Evolutionary conservation across 345 rosid species (phyloP), one percentile per base, ranked within the genome.

Genomic region (Erucastrum elatum): DNA sequence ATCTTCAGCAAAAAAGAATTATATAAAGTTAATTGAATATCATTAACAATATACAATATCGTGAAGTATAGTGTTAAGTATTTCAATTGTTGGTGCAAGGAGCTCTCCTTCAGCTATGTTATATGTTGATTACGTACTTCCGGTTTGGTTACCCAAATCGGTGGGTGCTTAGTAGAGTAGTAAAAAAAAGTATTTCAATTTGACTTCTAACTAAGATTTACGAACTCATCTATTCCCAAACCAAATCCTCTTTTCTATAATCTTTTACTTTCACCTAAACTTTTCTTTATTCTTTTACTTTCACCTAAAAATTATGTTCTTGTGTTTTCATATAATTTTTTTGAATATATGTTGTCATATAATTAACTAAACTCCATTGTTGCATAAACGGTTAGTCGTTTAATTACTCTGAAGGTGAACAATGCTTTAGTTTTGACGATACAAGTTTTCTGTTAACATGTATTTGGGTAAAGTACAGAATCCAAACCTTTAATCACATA

Each of bases 131-230:
- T 21, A 21, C 21, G 21, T 21, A 21, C 21, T 21, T 21, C 21
- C 21, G 21, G 21, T 21, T 21, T 21, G 21, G 21, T 21, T 21
- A 21, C 21, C 21, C 0, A 21, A 21, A 21, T 21, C 21, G 21
- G 21, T 21, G 21, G 21, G 21, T 21, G 21, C 21, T 21, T 21
- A 21, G 21, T 21, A 21, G 21, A 21, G 21, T 21, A 21, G 21
- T 21, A 21, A 21, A 21, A 21, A 21, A 21, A 11, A 68, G 70
- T 77, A 13, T 59, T 35, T 17, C 56, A 7, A 62, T 55, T 70
- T 77, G 64, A 77, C 75, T 70, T 70, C 16, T 51, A 69, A 30
- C 33, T 65, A 25, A 21, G 62, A 9, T 15, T 76, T 21, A 46
- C 59, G 55, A 69, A 61, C 21, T 33, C 55, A 25, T 46, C 35